A percentile compares a stretch with the other conserved stretches of the same genome.
phyloP scores from a whole-genome alignment of 2,329 filamentous ascomycete species.

The Kalmusia sp. region DNA sequence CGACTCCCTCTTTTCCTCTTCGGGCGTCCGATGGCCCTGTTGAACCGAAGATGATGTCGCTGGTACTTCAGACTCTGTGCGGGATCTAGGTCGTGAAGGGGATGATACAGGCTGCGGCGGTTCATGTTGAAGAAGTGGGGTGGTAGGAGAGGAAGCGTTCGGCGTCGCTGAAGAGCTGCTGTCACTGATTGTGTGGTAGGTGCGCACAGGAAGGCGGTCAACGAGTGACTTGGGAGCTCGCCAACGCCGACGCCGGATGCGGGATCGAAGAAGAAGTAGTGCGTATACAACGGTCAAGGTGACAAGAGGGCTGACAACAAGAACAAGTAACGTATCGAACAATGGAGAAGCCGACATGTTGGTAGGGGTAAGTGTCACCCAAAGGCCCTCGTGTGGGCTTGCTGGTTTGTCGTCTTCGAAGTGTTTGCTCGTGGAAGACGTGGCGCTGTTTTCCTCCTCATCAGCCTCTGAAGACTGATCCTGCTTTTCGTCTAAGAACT shows the following conservation, averaged over 20 bases:
- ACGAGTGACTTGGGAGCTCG: slow-evolving; percentile 97
- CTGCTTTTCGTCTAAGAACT: slow-evolving; percentile 31
- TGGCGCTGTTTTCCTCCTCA: slow-evolving; percentile 23
- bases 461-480: slow-evolving; percentile 23
- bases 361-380: slow-evolving; percentile 95
- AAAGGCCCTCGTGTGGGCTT: slow-evolving; percentile 76
- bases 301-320: slow-evolving; percentile 93
- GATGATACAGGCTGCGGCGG: slow-evolving; percentile 39
- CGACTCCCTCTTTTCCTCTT: slow-evolving; percentile 61
- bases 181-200: slow-evolving; percentile 83
- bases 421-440: slow-evolving; percentile 24
- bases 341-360: slow-evolving; percentile 89
- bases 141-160: slow-evolving; percentile 72
- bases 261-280: slow-evolving; percentile 82
- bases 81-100: slow-evolving; percentile 67
- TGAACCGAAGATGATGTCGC: slow-evolving; percentile 41
- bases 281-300: slow-evolving; percentile 94
- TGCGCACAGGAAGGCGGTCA: slow-evolving; percentile 90
- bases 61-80: slow-evolving; percentile 67
- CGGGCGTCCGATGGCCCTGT: slow-evolving; percentile 40
- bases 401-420: slow-evolving; percentile 26
- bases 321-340: slow-evolving; percentile 92
- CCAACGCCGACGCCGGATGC: slow-evolving; percentile 89
- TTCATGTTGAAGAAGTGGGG: slow-evolving; percentile 73
- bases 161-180: slow-evolving; percentile 69